Evolutionary conservation across 1,139 yeast species (phyloP).

Genomic region (Yamadazyma sp.): DNA sequence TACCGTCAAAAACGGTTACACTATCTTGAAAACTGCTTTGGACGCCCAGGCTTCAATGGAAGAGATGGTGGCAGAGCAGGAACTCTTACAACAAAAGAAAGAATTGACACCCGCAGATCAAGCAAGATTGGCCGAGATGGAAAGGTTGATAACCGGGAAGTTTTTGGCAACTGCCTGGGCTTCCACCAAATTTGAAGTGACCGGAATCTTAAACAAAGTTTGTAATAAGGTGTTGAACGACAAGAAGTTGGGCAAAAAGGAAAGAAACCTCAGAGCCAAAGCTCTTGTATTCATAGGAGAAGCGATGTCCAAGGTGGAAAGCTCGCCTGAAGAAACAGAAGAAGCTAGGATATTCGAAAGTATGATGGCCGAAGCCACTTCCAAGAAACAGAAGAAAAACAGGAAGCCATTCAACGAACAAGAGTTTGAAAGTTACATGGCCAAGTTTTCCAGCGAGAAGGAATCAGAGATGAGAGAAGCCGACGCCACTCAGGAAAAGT

Average conservation of each 20-base stretch:
- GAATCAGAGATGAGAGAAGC: slow-evolving; percentile 1
- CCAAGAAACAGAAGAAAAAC: slow-evolving; percentile 42
- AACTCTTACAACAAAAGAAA: slow-evolving; percentile 37
- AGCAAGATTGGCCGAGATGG: slow-evolving; percentile 59
- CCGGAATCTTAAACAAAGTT: slow-evolving; percentile 64
- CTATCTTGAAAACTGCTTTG: slow-evolving; percentile 41
- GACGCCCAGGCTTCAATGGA: slow-evolving; percentile 44
- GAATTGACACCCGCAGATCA: slow-evolving; percentile 42
- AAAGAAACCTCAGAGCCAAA: slow-evolving; percentile 57
- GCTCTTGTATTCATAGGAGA: slow-evolving; percentile 60
- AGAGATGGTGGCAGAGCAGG: slow-evolving; percentile 49
- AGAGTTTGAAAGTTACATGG: slow-evolving; percentile 25
- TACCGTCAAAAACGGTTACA: slow-evolving; percentile 39
- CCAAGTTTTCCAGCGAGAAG: slow-evolving; percentile 18
- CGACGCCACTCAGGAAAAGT: slow-evolving; percentile 1
- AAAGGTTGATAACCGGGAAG: slow-evolving; percentile 68
- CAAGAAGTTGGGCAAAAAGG: slow-evolving; percentile 50
- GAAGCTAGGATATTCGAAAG: slow-evolving; percentile 78
- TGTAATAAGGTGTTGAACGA: slow-evolving; percentile 61
- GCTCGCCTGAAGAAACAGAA: slow-evolving; percentile 70
- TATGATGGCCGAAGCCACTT: slow-evolving; percentile 66
- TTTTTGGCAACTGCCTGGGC: slow-evolving; percentile 81
- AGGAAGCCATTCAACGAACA: slow-evolving; percentile 16
- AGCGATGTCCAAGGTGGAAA: slow-evolving; percentile 52
- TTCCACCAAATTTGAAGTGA: slow-evolving; percentile 71